Percentiles rank a stretch among this genome's conserved stretches.
Evolutionary conservation across 1,139 yeast genomes (phyloP).

Genomic region (Geotrichum aggregatum): DNA sequence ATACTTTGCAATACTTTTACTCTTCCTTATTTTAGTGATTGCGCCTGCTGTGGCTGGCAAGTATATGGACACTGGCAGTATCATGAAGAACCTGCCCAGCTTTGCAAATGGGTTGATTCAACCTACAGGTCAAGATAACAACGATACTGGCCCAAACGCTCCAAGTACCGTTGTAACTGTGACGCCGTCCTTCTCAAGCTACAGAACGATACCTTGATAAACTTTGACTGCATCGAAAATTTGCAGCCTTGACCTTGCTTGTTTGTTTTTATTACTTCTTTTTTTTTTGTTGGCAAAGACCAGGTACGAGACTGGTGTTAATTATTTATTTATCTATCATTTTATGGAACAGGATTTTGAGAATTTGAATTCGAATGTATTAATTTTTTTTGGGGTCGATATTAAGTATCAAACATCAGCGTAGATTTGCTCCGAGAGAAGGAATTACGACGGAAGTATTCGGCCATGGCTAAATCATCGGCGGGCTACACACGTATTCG

Average conservation of each 20-base stretch:
- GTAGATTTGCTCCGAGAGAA: too few species aligned
- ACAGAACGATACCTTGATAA: constrained; percentile 31
- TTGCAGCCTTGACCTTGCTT: background rate
- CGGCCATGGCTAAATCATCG: too few species aligned
- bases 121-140: constrained; percentile 74
- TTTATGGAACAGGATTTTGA: background rate
- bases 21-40: constrained; percentile 73
- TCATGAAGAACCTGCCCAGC: constrained; percentile 37
- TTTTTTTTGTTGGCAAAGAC: background rate
- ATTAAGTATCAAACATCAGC: too few species aligned
- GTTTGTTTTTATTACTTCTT: constrained; percentile 3
- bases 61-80: constrained; percentile 27
- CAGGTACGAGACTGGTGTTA: background rate
- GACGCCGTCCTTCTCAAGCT: constrained; percentile 32
- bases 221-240: background rate
- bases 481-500: too few species aligned
- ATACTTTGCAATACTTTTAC: constrained; percentile 63
- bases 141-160: constrained; percentile 57
- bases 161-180: constrained; percentile 34
- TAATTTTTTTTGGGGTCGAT: too few species aligned
- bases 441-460: too few species aligned
- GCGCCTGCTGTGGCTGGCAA: constrained; percentile 75
- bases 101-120: constrained; percentile 75
- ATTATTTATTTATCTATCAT: constrained; percentile 1
- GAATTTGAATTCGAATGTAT: too few species aligned